Conservation (phyloP, 2,329 filamentous ascomycete genomes). For the Parastagonospora avenae region DNA sequence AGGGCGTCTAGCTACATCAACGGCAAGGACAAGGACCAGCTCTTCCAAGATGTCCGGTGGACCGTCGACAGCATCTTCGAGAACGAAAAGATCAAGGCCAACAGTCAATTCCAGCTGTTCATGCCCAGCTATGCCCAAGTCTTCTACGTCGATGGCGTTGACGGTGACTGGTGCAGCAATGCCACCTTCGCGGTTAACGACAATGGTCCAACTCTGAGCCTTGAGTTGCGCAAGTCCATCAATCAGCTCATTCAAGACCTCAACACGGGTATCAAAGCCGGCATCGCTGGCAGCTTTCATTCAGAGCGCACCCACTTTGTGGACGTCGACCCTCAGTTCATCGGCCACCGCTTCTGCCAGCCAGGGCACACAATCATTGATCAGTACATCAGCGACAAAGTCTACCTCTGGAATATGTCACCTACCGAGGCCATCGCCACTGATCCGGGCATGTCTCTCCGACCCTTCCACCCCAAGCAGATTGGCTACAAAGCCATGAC, state of each 20-base stretch:
- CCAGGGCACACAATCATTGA: conserved; percentile 1
- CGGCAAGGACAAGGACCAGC: neutral
- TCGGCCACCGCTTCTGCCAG: neutral
- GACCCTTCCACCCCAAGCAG: neutral
- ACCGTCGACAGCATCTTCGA: neutral
- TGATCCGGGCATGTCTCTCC: neutral
- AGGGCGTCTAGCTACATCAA: neutral
- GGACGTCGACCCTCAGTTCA: neutral
- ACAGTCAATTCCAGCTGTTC: neutral
- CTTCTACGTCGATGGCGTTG: conserved; percentile 4
- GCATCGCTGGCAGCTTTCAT: neutral
- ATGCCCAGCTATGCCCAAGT: conserved; percentile 1
- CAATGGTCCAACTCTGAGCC: neutral
- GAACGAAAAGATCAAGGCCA: neutral
- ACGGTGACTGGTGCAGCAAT: conserved; percentile 2
- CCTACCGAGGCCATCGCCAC: neutral
- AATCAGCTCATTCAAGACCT: neutral
- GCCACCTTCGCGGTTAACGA: neutral
- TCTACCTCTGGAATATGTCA: conserved; percentile 4
- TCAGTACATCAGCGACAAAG: conserved; percentile 7
- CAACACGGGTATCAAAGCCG: neutral
- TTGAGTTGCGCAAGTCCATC: conserved; percentile 1
- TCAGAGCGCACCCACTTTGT: neutral
- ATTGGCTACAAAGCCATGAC: neutral
- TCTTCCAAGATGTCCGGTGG: neutral